Evolutionary conservation across 2,329 filamentous ascomycete species (phyloP), one percentile per base, ranked within the genome.

Genomic region (Arachnomyces sp.): DNA sequence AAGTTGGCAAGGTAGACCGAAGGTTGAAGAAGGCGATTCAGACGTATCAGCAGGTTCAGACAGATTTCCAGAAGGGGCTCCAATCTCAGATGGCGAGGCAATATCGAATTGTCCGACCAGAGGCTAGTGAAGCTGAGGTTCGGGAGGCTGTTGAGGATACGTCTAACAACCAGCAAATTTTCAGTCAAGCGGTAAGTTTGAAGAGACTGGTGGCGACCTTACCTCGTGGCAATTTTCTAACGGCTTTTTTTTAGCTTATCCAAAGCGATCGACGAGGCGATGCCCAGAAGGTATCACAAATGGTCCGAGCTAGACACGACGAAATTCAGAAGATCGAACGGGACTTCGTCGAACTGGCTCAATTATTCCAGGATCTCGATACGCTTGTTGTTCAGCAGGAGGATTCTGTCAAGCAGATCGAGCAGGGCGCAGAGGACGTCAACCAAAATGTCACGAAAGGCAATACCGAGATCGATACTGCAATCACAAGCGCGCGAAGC

Each of bases 241-340:
- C n/a, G 13, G n/a, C 4, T 34, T 32, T 28, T 31, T 44, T 40
- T 14, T 56, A 75, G 71, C 74, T 95, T 55, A 78, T 93, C 71
- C 78, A 82, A 67, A 85, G 80, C 60, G 84, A 84, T 65, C 82
- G 86, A 56, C 79, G 80, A 58, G 86, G 87, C 36, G 84, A 93
- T 63, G 86, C 87, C 31, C 81, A 84, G 49, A 78, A 81, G 29
- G 86, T 87, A 28, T 74, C 94, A 41, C 77, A 77, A 51, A 86
- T 86, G 49, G 87, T 94, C 28, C 77, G 84, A 62, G 79, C 85
- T 56, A 84, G 92, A 50, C 88, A 95, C 62, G 79, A 79, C 38
- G 88, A 86, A 31, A 84, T 98, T 51, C 78, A 88, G 65, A 90
- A 93, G 74, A 95, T 96, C 57, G 88, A 95, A 69, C 73, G 78